phyloP scores from a whole-genome alignment of 2,329 filamentous ascomycete species.

The Cadophora sp. region DNA sequence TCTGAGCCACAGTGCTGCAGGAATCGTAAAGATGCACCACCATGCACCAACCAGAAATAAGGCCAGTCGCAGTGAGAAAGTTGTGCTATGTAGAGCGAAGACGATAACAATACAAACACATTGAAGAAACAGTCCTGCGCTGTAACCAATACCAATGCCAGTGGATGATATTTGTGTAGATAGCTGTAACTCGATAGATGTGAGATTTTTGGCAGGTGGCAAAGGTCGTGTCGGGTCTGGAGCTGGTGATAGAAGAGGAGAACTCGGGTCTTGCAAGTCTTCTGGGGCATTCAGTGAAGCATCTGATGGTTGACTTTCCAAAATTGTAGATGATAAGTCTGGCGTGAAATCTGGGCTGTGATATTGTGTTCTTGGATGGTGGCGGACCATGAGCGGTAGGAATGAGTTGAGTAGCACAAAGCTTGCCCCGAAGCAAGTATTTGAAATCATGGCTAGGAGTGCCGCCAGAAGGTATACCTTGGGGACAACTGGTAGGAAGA shows the following conservation, averaged over 20 bases:
- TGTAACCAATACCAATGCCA: constrained; percentile 93
- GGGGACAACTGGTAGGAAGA: constrained; percentile 80
- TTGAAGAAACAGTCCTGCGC: constrained; percentile 84
- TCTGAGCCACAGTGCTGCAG: constrained; percentile 85
- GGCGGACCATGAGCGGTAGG: constrained; percentile 85
- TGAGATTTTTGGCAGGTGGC: constrained; percentile 55
- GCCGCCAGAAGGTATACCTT: constrained; percentile 81
- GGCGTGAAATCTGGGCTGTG: constrained; percentile 36
- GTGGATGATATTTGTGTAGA: constrained; percentile 91
- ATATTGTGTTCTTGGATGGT: constrained; percentile 63
- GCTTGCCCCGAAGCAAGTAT: constrained; percentile 92
- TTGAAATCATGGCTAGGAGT: constrained; percentile 85
- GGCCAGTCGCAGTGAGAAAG: constrained; percentile 85
- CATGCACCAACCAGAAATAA: constrained; percentile 86
- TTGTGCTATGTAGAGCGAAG: constrained; percentile 74
- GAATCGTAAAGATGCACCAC: constrained; percentile 94
- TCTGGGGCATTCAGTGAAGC: constrained; percentile 30
- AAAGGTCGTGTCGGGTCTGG: constrained; percentile 33
- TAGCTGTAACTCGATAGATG: constrained; percentile 74
- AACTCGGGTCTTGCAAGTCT: constrained; percentile 50
- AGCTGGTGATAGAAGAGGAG: constrained; percentile 51
- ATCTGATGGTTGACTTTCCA: constrained; percentile 32
- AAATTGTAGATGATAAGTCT: constrained; percentile 34
- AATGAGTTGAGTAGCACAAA: constrained; percentile 97
- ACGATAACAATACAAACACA: constrained; percentile 81